Base-by-base conservation (phyloP, 2,329 filamentous ascomycete species). In the Xylariaceae sp. region DNA sequence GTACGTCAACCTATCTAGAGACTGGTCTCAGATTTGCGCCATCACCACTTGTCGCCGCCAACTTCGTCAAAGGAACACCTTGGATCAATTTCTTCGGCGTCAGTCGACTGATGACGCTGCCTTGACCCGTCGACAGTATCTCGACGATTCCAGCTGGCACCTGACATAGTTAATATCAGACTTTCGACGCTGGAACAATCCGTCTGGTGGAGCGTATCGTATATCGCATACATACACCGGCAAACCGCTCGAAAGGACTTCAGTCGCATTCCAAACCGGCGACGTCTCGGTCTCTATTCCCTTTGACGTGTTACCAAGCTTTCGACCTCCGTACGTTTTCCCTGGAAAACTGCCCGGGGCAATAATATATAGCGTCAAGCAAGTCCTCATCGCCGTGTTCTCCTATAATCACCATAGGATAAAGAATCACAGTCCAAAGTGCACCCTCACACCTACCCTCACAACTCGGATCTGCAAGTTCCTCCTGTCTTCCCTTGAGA, bases 261-360 rank as follows among this genome's bases (percentile, higher is more conserved):
- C 47, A 47, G 54, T 46, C 55, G 44, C 11, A 35, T 40, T 4
- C 11, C 37, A 31, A 40, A 49, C 26, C 32, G 31, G 50, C 31
- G 30, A 32, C n/a, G 37, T 4, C 53, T 43, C 43, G 35, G 54
- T 56, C 50, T 59, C 57, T 51, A 57, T 53, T 60, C 51, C 12
- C 54, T 50, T 42, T 47, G 56, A 59, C 37, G 53, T 54, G 32
- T 58, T 35, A 43, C 50, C 46, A 56, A 42, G 44, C 39, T 62
- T 50, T 54, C 61, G 58, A 56, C 61, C 57, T 54, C 52, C 57
- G 46, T 64, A 54, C 63, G 55, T 41, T 55, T 45, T 55, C 42
- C 49, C 47, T 43, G 46, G 32, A 58, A 55, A 44, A 27, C 45
- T 43, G 30, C 40, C 43, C 29, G 30, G 27, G 42, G 41, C 56